A percentile compares a stretch with the other conserved stretches of the same genome.
Conservation (phyloP, 2,329 filamentous ascomycete species). For the Stachybotrys elegans region DNA sequence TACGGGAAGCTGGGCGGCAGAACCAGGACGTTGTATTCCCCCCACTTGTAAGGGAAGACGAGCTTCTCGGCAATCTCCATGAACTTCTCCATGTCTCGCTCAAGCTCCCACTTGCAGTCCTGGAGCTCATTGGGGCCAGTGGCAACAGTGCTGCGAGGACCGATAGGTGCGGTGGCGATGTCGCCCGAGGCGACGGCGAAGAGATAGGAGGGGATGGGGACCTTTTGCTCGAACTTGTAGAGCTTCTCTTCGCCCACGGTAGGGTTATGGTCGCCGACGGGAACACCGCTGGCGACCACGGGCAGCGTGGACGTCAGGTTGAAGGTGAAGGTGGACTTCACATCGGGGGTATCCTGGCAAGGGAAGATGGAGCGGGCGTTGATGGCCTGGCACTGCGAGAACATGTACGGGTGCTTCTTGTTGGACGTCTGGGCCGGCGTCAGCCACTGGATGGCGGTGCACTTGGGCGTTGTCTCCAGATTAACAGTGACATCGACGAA, state of each 20-base stretch:
- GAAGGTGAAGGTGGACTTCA: slow-evolving; percentile 93
- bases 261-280: slow-evolving; percentile 39
- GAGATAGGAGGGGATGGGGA: slow-evolving; percentile 90
- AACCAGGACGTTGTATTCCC: slow-evolving; percentile 88
- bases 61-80: slow-evolving; percentile 77
- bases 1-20: slow-evolving; percentile 88
- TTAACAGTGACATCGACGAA: slow-evolving; percentile 56
- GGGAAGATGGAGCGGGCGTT: slow-evolving; percentile 92
- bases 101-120: slow-evolving; percentile 85
- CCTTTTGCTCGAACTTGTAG: slow-evolving; percentile 83
- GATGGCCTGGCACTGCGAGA: slow-evolving; percentile 96
- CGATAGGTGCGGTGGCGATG: slow-evolving; percentile 78
- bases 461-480: slow-evolving; percentile 77
- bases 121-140: slow-evolving; percentile 83
- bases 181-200: slow-evolving; percentile 90
- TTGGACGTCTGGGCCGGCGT: slow-evolving; percentile 90
- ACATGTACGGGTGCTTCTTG: slow-evolving; percentile 95
- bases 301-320: slow-evolving; percentile 80
- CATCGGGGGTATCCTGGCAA: slow-evolving; percentile 94
- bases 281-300: slow-evolving; percentile 85
- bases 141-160: slow-evolving; percentile 77
- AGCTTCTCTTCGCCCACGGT: slow-evolving; percentile 49
- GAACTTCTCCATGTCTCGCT: slow-evolving; percentile 86
- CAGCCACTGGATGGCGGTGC: slow-evolving; percentile 93
- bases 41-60: slow-evolving; percentile 89